These are phyloP conservation scores for Saitozyma sp. DNA, from an alignment of 768 basidiomycete genomes.

Conservation along the genomic window DNA sequence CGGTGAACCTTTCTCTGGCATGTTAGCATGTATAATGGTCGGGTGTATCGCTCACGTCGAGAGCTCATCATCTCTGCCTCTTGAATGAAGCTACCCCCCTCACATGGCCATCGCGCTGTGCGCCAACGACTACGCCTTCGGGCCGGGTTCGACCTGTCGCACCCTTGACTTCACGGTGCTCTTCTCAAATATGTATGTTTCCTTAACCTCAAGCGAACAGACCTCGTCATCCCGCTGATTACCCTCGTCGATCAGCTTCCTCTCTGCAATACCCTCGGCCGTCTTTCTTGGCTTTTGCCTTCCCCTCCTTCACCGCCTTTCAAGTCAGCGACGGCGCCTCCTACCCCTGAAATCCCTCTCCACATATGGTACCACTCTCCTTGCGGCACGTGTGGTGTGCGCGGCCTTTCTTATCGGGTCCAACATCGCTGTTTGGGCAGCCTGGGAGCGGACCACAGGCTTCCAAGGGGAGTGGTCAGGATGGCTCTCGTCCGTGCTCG, in stretches of 20 bases:
- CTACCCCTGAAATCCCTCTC: not conserved
- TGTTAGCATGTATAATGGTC: too few relatives aligned
- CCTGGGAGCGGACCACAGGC: not conserved
- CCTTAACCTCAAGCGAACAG: not conserved
- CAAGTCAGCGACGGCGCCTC: not conserved
- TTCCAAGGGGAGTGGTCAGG: slow-evolving; percentile 17
- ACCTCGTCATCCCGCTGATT: not conserved
- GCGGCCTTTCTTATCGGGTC: not conserved
- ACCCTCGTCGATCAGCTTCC: slow-evolving; percentile 7
- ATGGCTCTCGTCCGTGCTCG: not conserved
- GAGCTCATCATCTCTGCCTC: too few relatives aligned
- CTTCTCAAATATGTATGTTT: slow-evolving; percentile 22
- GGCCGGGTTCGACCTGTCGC: slow-evolving; percentile 18
- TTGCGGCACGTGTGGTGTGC: not conserved
- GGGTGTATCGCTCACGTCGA: too few relatives aligned
- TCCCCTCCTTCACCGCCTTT: not conserved
- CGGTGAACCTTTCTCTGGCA: too few relatives aligned
- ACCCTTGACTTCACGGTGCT: slow-evolving; percentile 19
- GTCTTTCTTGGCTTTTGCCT: slow-evolving; percentile 4
- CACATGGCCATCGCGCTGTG: slow-evolving; percentile 11
- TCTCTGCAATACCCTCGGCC: slow-evolving; percentile 16
- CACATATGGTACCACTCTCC: not conserved
- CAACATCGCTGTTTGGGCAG: too few relatives aligned
- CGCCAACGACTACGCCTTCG: slow-evolving; percentile 18
- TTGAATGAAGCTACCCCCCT: too few relatives aligned